phyloP scores from a whole-genome alignment of 768 basidiomycete species.

The Boletellus ananiceps region DNA sequence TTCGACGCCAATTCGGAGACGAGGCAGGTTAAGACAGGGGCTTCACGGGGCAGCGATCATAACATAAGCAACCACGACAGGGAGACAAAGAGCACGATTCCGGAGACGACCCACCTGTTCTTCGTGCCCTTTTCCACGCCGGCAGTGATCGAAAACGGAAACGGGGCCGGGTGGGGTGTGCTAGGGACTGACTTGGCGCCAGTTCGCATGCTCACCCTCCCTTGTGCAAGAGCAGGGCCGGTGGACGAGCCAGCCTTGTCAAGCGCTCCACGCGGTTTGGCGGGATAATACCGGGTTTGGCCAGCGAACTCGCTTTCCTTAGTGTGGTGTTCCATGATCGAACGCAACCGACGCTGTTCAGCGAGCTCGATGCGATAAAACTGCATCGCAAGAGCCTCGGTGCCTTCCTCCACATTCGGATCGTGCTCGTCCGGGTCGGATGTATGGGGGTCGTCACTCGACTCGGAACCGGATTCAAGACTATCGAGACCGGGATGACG shows the following conservation, averaged over 20 bases:
- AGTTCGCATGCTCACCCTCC: conserved; percentile 1
- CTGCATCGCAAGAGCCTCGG: conserved; percentile 83
- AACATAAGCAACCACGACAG: too few species aligned
- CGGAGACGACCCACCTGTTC: conserved; percentile 61
- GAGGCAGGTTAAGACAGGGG: neutral
- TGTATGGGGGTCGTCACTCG: conserved; percentile 30
- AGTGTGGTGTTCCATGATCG: conserved; percentile 88
- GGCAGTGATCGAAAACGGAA: conserved; percentile 95
- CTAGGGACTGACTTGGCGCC: conserved; percentile 16
- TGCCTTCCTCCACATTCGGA: conserved; percentile 56
- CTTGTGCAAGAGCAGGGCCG: neutral
- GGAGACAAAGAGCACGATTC: too few species aligned
- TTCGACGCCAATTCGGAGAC: neutral
- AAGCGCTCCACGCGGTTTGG: conserved; percentile 6
- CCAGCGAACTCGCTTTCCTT: conserved; percentile 43
- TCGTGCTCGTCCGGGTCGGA: conserved; percentile 34
- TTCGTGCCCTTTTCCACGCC: conserved; percentile 93
- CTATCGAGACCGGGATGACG: conserved; percentile 15
- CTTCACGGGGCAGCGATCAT: neutral
- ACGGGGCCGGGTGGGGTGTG: conserved; percentile 12
- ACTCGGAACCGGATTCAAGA: conserved; percentile 31
- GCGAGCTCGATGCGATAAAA: conserved; percentile 91
- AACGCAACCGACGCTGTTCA: conserved; percentile 84
- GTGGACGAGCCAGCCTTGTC: neutral
- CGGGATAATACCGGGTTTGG: neutral